Evolutionary conservation across 106 monocot genomes (phyloP), one percentile per base, ranked within the genome.

Genomic region (Phalaenopsis equestris): DNA sequence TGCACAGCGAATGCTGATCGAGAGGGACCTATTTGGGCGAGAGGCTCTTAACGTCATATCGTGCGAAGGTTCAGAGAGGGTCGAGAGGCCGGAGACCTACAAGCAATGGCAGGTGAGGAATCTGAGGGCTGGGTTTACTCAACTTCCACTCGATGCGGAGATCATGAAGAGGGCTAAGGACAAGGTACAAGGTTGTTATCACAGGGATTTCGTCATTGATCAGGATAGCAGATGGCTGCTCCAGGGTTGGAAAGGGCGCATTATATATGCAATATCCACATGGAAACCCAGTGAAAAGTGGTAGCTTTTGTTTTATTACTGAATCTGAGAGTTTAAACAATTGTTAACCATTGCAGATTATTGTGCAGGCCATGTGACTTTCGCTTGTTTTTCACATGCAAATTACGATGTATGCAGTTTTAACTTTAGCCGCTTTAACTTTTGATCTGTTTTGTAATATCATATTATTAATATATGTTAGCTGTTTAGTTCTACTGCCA

Each of bases 231-330:
- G 75, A 36, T 96, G 96, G 96, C 75, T 96, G 67, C 76, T 96
- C 79, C 93, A 90, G 75, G 96, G 96, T 15, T 96, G 96, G 96
- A 96, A 93, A 81, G 96, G 96, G 61, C 84, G 93, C 52, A 86
- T 89, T 43, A 85, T 88, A 38, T 89, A 82, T 64, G 93, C 88
- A 8, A 10, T 91, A 1, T 96, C 96, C 5, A 82, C 88, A 48
- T 96, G 96, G 96, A 91, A 79, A 79, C 91, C 91, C 30, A 82
- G 74, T n/a, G 74, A 76, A 9, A 52, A 49, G 21, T 76, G 9
- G 48, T 76, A 49, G 23, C 46, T 15, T 30, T 76, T 76, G 30
- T 6, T 16, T 75, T 24, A 19, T 21, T 75, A 78, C 6, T 41
- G 21, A 41, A 15, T 48, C 18, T 57, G 57, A 57, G 18, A 57